Conservation (phyloP, 225 moss, liverwort and hornwort species). For the Anthoceros angustus region DNA sequence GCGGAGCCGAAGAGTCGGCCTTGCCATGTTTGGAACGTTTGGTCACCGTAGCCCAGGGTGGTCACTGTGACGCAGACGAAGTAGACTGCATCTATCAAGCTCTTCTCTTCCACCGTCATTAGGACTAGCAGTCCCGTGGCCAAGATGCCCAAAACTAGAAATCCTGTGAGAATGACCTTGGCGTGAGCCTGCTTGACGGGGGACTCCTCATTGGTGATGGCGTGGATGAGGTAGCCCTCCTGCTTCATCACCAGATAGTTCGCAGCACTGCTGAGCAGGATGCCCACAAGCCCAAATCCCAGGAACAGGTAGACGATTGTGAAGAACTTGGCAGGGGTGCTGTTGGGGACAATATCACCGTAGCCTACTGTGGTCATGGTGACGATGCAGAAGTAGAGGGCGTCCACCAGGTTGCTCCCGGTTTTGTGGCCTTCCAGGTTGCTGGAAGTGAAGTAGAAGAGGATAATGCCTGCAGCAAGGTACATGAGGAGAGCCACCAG, state of each 20-base stretch:
- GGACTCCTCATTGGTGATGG: constrained; percentile 19
- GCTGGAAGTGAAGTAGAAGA: constrained; percentile 12
- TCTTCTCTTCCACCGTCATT: constrained; percentile 34
- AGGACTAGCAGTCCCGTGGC: constrained; percentile 16
- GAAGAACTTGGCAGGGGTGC: constrained; percentile 38
- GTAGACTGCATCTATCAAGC: constrained; percentile 44
- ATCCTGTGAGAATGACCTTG: constrained; percentile 37
- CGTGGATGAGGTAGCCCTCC: constrained; percentile 43
- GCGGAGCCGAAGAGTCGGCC: constrained; percentile 61
- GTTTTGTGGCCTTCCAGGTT: constrained; percentile 18
- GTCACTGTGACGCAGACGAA: constrained; percentile 68
- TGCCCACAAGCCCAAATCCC: constrained; percentile 58
- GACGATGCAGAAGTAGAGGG: constrained; percentile 32
- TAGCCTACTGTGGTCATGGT: constrained; percentile 35
- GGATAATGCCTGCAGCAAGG: constrained; percentile 17
- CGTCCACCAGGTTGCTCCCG: constrained; percentile 13
- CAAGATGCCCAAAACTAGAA: constrained; percentile 24
- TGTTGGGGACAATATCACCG: constrained; percentile 31
- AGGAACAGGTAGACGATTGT: constrained; percentile 53
- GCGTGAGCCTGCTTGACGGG: constrained; percentile 32
- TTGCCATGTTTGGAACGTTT: constrained; percentile 29
- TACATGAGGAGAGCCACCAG: constrained; percentile 13
- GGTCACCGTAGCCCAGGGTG: constrained; percentile 80
- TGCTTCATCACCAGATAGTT: constrained; percentile 66
- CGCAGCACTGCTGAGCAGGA: constrained; percentile 46